Conservation (phyloP, 1,284 basidiomycete species). For the Apiotrichum laibachii region DNA sequence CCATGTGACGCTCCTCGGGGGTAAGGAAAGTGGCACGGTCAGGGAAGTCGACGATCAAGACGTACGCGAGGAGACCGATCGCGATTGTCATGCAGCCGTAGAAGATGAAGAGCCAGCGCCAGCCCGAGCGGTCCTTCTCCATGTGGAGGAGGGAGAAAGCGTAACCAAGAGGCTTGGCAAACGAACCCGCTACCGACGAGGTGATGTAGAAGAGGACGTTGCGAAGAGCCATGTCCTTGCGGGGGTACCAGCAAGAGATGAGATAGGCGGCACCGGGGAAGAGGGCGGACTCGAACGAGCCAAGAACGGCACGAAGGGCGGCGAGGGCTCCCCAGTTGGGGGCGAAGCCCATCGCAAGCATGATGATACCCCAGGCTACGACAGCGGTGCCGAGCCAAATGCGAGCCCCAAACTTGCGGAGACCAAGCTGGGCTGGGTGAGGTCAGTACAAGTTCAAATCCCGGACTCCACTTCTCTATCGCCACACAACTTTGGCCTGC, state of each 20-base stretch:
- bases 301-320: constrained; percentile 50
- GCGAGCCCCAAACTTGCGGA: constrained; percentile 24
- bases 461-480: too few relatives aligned
- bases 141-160: constrained; percentile 14
- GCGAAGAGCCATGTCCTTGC: constrained; percentile 50
- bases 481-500: background rate
- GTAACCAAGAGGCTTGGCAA: constrained; percentile 17
- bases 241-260: constrained; percentile 54
- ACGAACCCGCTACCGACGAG: constrained; percentile 21
- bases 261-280: constrained; percentile 51
- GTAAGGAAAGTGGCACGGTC: constrained; percentile 14
- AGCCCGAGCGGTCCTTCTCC: constrained; percentile 7
- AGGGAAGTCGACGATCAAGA: constrained; percentile 18
- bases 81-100: constrained; percentile 10
- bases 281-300: constrained; percentile 45
- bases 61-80: constrained; percentile 1
- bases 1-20: constrained; percentile 11
- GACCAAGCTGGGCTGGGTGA: constrained; percentile 25
- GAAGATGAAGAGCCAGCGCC: constrained; percentile 15
- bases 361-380: constrained; percentile 49
- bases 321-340: constrained; percentile 45
- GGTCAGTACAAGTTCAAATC: background rate
- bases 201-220: constrained; percentile 51
- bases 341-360: constrained; percentile 49
- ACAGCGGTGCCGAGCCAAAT: constrained; percentile 18